Base-by-base conservation (phyloP, 495 filamentous ascomycete genomes). In the Aspergillus diversus region DNA sequence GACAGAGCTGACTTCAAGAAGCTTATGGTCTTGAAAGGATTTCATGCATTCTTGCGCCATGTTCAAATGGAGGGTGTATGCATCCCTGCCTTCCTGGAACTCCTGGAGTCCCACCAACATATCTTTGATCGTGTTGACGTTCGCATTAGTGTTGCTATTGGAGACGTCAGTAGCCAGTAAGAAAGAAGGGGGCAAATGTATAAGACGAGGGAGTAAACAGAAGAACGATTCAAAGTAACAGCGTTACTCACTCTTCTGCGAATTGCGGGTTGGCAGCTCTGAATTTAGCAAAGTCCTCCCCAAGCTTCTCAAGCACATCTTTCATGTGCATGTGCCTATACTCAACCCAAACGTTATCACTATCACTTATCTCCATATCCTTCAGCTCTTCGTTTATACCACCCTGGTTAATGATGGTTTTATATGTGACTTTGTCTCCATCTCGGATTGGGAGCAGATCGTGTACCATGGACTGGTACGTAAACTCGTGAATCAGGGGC, bases 21-120 rank as follows among this genome's bases (percentile, higher is more conserved):
- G 82, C 68, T 97, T 97, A 65, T 87, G 84, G 17, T 86, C 77
- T 69, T 96, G 87, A 68, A 98, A 99, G 48, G 88, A 83, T 61
- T 90, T 91, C 95, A 98, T 97, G 65, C 92, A 94, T 69, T 97
- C 93, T 70, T 97, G 90, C n/a, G 95, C 96, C 95, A 99, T 99
- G 64, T 85, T 94, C 15, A 99, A 80, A 73, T 99, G 95, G 34
- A 99, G 81, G 0, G 95, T 93, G 71, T 98, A 99, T 37, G 92
- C 90, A 72, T 96, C 90, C 76, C 98, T 97, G 77, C 93, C 90
- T 71, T 92, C 89, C 60, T 96, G 92, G 70, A 96, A 99, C 68
- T 99, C 92, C 31, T 93, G 92, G 61, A 99, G 80, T 43, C 93
- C 94, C 12, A 90, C 95, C 74, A 99, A 77, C 95, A 99, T 99